phyloP scores from a whole-genome alignment of 352 stramenopile species.

The Phytophthora pini region DNA sequence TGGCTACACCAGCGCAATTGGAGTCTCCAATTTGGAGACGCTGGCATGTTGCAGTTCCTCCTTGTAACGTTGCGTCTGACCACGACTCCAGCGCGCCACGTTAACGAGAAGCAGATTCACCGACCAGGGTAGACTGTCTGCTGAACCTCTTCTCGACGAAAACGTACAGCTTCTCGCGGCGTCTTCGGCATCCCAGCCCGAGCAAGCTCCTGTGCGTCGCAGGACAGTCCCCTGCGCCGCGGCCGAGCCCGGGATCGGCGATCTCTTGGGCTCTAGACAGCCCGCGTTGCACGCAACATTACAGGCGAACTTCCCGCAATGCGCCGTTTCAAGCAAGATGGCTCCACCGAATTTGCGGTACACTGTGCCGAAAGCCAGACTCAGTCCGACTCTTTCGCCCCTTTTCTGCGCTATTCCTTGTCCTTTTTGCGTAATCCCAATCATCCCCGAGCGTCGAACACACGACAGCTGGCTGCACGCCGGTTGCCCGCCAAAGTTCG shows the following conservation, averaged over 20 bases:
- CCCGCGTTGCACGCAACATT: neutral
- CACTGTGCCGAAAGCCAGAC: slow-evolving; percentile 12
- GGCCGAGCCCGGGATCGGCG: slow-evolving; percentile 19
- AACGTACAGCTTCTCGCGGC: no score
- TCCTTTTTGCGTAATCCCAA: slow-evolving; percentile 8
- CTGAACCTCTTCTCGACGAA: neutral
- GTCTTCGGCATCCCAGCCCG: slow-evolving; percentile 4
- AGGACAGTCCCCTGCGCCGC: slow-evolving; percentile 11
- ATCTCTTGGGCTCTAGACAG: slow-evolving; percentile 9
- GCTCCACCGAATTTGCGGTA: slow-evolving; percentile 11
- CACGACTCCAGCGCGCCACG: neutral
- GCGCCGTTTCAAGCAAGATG: no score
- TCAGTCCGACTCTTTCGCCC: neutral
- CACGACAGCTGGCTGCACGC: slow-evolving; percentile 5
- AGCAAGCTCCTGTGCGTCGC: slow-evolving; percentile 6
- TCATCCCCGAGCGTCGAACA: slow-evolving; percentile 9
- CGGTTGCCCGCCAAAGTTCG: no score
- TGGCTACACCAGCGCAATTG: neutral
- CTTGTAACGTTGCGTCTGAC: slow-evolving; percentile 11
- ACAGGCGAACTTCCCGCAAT: neutral
- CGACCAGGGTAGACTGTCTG: slow-evolving; percentile 1
- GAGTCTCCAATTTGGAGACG: no score
- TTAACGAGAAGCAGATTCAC: neutral
- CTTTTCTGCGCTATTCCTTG: neutral
- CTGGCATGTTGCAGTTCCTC: neutral